Conservation (phyloP, 2,329 filamentous ascomycete genomes). For the Calycina herbarum region DNA sequence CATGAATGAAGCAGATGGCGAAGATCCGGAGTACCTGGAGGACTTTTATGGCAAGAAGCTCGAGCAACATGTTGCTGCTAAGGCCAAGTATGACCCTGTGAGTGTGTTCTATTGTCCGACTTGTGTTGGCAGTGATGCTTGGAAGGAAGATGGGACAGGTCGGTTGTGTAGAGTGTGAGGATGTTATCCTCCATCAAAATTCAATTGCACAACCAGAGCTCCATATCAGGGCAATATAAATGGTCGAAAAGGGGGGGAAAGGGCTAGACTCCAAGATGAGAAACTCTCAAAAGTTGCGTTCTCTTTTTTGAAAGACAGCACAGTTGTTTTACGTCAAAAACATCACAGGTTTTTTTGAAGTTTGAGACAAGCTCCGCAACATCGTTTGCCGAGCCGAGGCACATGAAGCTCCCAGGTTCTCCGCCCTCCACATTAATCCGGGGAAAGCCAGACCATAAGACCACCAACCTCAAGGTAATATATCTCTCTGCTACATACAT, state of each 20-base stretch:
- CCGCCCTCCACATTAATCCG: constrained; percentile 2
- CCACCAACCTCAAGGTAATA: background rate
- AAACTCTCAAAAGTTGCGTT: too few relatives aligned
- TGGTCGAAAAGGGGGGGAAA: too few relatives aligned
- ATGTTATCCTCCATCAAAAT: too few relatives aligned
- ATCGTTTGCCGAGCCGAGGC: background rate
- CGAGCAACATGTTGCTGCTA: background rate
- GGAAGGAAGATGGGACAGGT: too few relatives aligned
- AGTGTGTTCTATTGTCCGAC: background rate
- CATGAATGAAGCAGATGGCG: background rate
- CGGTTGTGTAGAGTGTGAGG: too few relatives aligned
- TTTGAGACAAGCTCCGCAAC: too few relatives aligned
- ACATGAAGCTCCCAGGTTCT: background rate
- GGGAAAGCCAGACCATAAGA: background rate
- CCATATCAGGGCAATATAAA: too few relatives aligned
- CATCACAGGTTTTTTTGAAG: too few relatives aligned
- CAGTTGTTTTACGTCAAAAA: too few relatives aligned
- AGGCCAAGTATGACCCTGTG: background rate
- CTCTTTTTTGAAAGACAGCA: too few relatives aligned
- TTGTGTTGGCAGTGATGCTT: background rate
- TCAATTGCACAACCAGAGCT: too few relatives aligned
- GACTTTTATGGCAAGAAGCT: background rate
- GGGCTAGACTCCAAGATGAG: too few relatives aligned
- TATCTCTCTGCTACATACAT: background rate
- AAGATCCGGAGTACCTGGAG: background rate